Base-by-base conservation (phyloP, 1,139 yeast species). In the Taphrina flavorubra region DNA sequence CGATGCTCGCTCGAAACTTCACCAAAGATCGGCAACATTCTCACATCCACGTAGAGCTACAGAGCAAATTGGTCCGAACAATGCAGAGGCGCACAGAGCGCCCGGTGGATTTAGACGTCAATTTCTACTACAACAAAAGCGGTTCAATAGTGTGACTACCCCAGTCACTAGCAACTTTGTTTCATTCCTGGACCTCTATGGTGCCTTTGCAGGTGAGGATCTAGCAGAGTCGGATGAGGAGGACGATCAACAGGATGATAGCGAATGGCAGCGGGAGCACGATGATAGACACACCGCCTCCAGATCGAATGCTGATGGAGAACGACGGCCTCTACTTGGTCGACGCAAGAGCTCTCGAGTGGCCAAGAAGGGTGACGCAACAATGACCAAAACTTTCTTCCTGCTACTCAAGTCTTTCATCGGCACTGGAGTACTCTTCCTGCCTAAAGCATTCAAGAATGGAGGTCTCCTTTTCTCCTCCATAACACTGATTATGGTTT, bases 171-270 rank as follows among this genome's bases (percentile, higher is more conserved):
- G 87, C 47, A 92, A 92, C 76, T 92, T 94, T 76, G 87, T 92
- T 71, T 97, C 92, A 78, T 92, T 92, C 75, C 80, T 92, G 68
- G 85, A 92, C 53, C 81, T 94, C 40, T 94, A 94, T 77, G 97
- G 97, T 25, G 97, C 92, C 78, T 94, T 92, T 79, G 98, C 98
- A 0, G 98, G 99, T 73, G 97, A 92, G 79, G 94, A 92, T 74
- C 82, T 94, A 66, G 86, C 86, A 70, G 92, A 88, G 25, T 91
- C 86, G 14, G 85, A 81, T 31, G 84, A 80, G 1, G 81, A 76
- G 7, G 74, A 71, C 20, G 76, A 71, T 31, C 76, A 73, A 10
- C 74, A 73, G 4, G 78, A 74, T 6, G 76, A 71, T 5, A 76
- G 70, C 46, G 77, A 74, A 56, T 72, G 18, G 18, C 44, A 44